These are phyloP conservation scores for Botryobasidium botryosum DNA, from an alignment of 768 basidiomycete species.

Conservation along the genomic window DNA sequence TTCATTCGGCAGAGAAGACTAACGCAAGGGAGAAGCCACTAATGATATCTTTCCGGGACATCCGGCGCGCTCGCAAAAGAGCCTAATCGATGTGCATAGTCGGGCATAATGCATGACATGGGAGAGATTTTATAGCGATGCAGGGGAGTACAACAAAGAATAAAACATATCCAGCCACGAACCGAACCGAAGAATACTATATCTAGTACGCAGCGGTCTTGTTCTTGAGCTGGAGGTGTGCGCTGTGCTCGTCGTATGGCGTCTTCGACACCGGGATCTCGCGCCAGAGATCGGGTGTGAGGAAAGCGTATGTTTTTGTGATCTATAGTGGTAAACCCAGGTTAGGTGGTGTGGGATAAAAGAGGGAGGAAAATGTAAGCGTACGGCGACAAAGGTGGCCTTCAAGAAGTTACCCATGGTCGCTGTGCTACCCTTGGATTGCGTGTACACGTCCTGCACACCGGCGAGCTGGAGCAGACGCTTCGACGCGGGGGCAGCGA, in stretches of 20 bases:
- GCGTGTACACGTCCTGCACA: conserved; percentile 94
- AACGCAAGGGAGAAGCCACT: no score
- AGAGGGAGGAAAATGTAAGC: conserved; percentile 18
- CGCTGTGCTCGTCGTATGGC: conserved; percentile 91
- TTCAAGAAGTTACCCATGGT: conserved; percentile 99
- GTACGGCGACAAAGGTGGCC: conserved; percentile 81
- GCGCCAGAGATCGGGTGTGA: conserved; percentile 95
- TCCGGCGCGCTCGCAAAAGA: no score
- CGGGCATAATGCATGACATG: no score
- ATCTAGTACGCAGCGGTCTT: conserved; percentile 26
- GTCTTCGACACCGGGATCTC: conserved; percentile 80
- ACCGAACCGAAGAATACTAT: background rate
- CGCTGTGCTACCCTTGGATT: conserved; percentile 94
- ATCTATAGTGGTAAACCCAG: conserved; percentile 34
- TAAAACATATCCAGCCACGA: no score
- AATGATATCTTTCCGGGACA: no score
- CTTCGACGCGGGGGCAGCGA: conserved; percentile 95
- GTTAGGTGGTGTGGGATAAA: background rate
- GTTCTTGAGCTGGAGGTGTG: conserved; percentile 78
- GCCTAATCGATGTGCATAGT: no score
- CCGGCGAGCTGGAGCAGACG: conserved; percentile 94
- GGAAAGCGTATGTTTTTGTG: conserved; percentile 96
- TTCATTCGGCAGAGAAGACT: no score
- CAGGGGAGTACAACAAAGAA: no score
- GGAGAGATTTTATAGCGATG: no score